Base-by-base conservation (phyloP, 225 moss, liverwort and hornwort species). In the Thuidium tamariscinum region DNA sequence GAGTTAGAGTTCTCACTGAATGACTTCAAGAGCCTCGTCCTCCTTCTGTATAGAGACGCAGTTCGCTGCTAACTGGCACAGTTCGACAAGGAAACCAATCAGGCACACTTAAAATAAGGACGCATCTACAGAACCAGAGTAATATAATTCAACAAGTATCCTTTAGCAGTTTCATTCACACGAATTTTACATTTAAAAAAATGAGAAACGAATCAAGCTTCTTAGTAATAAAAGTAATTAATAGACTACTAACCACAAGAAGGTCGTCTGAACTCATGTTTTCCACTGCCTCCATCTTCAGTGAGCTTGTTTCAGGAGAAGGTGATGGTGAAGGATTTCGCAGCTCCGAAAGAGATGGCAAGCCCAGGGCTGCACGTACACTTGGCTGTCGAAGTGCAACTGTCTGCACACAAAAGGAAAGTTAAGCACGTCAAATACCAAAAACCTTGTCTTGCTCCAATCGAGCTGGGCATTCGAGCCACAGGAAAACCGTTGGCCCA, bases 11-110 rank as follows among this genome's bases (percentile, higher is more conserved):
- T 85, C 95, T 91, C 82, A 97, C 97, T 96, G 90, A 88, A 97
- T 87, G 32, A 96, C 91, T 91, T 93, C 95, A n/a, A 95, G 85
- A 77, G 95, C 96, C 82, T 98, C 94, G 23, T 94, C 93, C 72
- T 95, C 96, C 72, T 93, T 95, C 77, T 91, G 94, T 84, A 93
- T 73, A 20, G 95, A 91, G 34, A 94, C 89, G 84, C 93, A 93
- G 81, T 93, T 91, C 74, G 94, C 93, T 82, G 97, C 96, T 87
- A 96, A 89, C 97, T 97, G 92, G 74, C 90, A 86, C 51, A 83
- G 10, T 67, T 48, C 2, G 49, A 41, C 56, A 57, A 88, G 57
- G 29, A 27, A 79, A 85, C 37, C 54, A 76, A 87, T 85, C 86
- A 92, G 52, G n/a, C 67, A 79, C 49, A 78, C 46, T 36, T 34